A percentile compares a stretch with the other conserved stretches of the same genome.
phyloP scores from a whole-genome alignment of 345 rosid species.

The Eutrema yunnanense region DNA sequence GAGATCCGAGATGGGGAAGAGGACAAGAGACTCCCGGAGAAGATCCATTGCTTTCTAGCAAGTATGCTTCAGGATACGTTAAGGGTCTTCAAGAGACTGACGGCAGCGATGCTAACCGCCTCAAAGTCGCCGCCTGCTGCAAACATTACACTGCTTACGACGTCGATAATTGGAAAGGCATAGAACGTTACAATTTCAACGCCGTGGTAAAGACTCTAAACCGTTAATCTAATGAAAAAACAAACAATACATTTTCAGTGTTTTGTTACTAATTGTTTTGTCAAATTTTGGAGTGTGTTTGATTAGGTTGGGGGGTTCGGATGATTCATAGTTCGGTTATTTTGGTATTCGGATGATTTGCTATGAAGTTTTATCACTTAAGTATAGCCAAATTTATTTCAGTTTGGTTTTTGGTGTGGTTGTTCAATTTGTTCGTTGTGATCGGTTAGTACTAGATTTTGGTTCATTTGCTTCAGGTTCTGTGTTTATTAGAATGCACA shows the following conservation, averaged over 20 bases:
- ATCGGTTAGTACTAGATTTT: neutral
- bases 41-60: conserved; percentile 77
- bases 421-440: neutral
- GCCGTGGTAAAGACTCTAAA: conserved; percentile 51
- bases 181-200: conserved; percentile 62
- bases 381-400: neutral
- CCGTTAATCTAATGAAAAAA: neutral
- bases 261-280: neutral
- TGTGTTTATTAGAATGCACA: neutral
- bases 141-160: conserved; percentile 96
- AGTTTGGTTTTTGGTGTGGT: neutral
- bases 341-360: neutral
- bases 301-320: too few relatives aligned
- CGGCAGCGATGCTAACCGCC: conserved; percentile 39
- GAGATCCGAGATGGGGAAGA: conserved; percentile 99
- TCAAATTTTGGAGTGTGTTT: neutral
- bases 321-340: too few relatives aligned
- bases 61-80: conserved; percentile 65
- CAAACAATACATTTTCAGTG: neutral
- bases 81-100: conserved; percentile 72
- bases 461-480: neutral
- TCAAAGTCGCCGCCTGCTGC: conserved; percentile 94
- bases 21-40: conserved; percentile 97
- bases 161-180: conserved; percentile 84
- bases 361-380: neutral